Percentiles rank a stretch among this genome's conserved stretches.
Conservation (phyloP, 306 rosid species). For the Dicorynia guianensis region DNA sequence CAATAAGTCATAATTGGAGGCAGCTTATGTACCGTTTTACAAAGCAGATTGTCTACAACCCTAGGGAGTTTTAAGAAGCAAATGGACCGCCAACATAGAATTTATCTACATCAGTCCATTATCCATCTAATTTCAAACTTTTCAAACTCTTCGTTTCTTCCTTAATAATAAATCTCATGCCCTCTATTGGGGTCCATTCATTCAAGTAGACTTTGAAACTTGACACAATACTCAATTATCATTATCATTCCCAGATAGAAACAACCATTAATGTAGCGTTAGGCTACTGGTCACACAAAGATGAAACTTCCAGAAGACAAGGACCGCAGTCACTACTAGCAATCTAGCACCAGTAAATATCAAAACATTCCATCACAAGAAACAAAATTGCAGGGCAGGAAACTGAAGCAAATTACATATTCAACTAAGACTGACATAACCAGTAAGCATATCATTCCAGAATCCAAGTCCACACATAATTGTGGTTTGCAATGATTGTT, state of each 20-base stretch:
- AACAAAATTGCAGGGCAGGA: conserved; percentile 32
- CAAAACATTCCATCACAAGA: conserved; percentile 13
- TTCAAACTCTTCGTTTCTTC: conserved; percentile 26
- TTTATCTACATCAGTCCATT: conserved; percentile 12
- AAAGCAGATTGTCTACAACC: no score
- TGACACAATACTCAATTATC: conserved; percentile 13
- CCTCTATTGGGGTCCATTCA: conserved; percentile 48
- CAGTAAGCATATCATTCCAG: conserved; percentile 11
- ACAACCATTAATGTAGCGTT: conserved; percentile 12
- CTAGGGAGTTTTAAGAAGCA: no score
- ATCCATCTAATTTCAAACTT: conserved; percentile 35
- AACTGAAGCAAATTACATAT: conserved; percentile 7
- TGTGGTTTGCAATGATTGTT: conserved; percentile 8
- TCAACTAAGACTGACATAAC: conserved; percentile 24
- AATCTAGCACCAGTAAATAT: conserved; percentile 7
- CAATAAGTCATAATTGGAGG: conserved; percentile 10
- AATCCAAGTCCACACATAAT: conserved; percentile 12
- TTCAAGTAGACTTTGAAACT: conserved; percentile 29
- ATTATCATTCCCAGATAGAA: conserved; percentile 31
- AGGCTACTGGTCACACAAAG: conserved; percentile 40
- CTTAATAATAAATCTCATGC: conserved; percentile 20
- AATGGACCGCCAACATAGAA: conserved; percentile 15
- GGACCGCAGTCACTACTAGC: conserved; percentile 31
- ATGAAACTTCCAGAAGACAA: conserved; percentile 32
- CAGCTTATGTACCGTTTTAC: not conserved